Percentiles rank a stretch among this genome's conserved stretches.
Evolutionary conservation across 352 stramenopile species (phyloP).

Genomic region (Lagenidium giganteum): DNA sequence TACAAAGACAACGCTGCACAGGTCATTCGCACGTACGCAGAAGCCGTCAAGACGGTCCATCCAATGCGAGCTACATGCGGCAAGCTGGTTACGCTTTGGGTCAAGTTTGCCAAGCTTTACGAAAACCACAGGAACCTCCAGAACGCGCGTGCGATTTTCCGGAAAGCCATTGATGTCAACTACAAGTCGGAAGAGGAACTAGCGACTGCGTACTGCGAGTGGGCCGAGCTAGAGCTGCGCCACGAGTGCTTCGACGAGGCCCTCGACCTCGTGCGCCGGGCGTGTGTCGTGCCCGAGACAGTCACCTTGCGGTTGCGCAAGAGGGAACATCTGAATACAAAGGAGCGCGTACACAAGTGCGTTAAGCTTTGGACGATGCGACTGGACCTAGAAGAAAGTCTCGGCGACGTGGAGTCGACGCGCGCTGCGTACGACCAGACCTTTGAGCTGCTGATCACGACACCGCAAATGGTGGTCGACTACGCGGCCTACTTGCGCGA

Average conservation of each 20-base stretch:
- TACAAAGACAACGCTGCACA: constrained; percentile 33
- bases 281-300: constrained; percentile 52
- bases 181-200: constrained; percentile 89
- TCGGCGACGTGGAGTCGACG: constrained; percentile 92
- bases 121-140: constrained; percentile 87
- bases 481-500: constrained; percentile 95
- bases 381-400: constrained; percentile 96
- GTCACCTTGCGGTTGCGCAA: constrained; percentile 37
- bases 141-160: constrained; percentile 90
- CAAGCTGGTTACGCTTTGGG: constrained; percentile 86
- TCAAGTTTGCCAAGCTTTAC: constrained; percentile 92
- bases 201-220: constrained; percentile 90
- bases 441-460: constrained; percentile 95
- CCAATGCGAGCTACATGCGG: constrained; percentile 72
- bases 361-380: constrained; percentile 93
- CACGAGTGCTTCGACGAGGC: constrained; percentile 93
- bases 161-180: constrained; percentile 67
- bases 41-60: constrained; percentile 90
- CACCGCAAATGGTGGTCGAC: constrained; percentile 95
- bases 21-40: constrained; percentile 70
- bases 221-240: constrained; percentile 93
- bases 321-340: constrained; percentile 32
- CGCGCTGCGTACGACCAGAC: constrained; percentile 92
- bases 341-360: constrained; percentile 78
- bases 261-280: constrained; percentile 77